Evolutionary conservation across 2,329 filamentous ascomycete species (phyloP), one percentile per base, ranked within the genome.

Genomic region (Didymosphaeria variabile): DNA sequence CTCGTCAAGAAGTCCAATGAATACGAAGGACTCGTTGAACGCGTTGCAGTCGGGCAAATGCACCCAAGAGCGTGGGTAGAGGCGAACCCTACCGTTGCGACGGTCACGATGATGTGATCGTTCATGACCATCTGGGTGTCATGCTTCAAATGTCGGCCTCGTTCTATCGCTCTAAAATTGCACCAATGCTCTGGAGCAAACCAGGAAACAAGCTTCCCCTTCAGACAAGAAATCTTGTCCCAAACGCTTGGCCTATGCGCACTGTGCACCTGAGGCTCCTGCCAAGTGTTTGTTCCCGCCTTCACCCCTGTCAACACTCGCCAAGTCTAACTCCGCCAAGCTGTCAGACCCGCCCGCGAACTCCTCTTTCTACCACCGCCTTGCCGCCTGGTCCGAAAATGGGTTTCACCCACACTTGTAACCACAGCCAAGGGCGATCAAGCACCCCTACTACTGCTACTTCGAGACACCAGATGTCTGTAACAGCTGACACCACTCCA

Each of bases 231-330:
- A 55, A 29, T 62, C 46, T 32, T 52, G 38, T 49, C 46, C 38
- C 23, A 59, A 62, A 62, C 46, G 56, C 56, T 56, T 59, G 60
- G 52, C 60, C 36, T 58, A 49, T 55, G 59, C 51, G 36, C 51
- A 26, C 26, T 26, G 19, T 51, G 34, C 38, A 56, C 26, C 50
- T 45, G 45, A 61, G 51, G 50, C 55, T 47, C 36, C 42, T 50
- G 51, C 51, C 55, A 58, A 58, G 51, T 15, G 8, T 23, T 38
- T 46, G 21, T 31, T 40, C 23, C 60, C 55, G 8, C 36, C 8
- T 40, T 31, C 36, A 38, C 45, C 53, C 56, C 38, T 62, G 60
- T 44, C 52, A 34, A 17, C 15, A 56, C 56, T 36, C 47, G 60
- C 60, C 60, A 62, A 59, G 56, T 54, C 49, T n/a, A 45, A 31